Conservation (phyloP, 306 rosid species). For the Elaeagnus macrophylla region DNA sequence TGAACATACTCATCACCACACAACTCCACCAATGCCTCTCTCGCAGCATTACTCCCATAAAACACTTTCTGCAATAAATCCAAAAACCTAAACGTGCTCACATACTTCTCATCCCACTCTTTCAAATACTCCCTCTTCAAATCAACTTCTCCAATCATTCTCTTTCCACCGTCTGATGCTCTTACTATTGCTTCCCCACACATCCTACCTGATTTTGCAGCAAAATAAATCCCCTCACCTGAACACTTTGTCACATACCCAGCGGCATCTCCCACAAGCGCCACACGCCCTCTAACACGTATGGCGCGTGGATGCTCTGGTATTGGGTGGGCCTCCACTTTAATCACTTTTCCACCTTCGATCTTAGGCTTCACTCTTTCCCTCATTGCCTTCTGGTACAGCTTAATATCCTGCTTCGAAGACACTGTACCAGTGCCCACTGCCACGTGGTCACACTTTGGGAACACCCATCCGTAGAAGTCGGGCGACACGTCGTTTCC, state of each 20-base stretch:
- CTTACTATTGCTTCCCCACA: slow-evolving; percentile 65
- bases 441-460: slow-evolving; percentile 93
- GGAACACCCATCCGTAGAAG: slow-evolving; percentile 91
- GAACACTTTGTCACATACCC: slow-evolving; percentile 85
- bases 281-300: slow-evolving; percentile 66
- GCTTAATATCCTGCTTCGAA: slow-evolving; percentile 49
- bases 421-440: slow-evolving; percentile 85
- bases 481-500: slow-evolving; percentile 91
- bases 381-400: slow-evolving; percentile 56
- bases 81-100: slow-evolving; percentile 49
- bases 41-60: slow-evolving; percentile 56
- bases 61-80: slow-evolving; percentile 80
- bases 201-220: slow-evolving; percentile 69
- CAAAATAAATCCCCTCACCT: slow-evolving; percentile 85
- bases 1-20: slow-evolving; percentile 93
- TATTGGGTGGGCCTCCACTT: slow-evolving; percentile 85
- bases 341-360: slow-evolving; percentile 60
- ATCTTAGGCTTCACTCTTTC: slow-evolving; percentile 49
- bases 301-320: slow-evolving; percentile 79
- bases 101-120: slow-evolving; percentile 56
- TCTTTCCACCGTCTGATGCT: slow-evolving; percentile 64
- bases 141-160: slow-evolving; percentile 53
- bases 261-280: slow-evolving; percentile 78
- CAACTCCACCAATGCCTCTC: slow-evolving; percentile 89
- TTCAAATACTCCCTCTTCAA: slow-evolving; percentile 71